Conservation (phyloP, 1,284 basidiomycete species). For the Cutaneotrichosporon sp. region DNA sequence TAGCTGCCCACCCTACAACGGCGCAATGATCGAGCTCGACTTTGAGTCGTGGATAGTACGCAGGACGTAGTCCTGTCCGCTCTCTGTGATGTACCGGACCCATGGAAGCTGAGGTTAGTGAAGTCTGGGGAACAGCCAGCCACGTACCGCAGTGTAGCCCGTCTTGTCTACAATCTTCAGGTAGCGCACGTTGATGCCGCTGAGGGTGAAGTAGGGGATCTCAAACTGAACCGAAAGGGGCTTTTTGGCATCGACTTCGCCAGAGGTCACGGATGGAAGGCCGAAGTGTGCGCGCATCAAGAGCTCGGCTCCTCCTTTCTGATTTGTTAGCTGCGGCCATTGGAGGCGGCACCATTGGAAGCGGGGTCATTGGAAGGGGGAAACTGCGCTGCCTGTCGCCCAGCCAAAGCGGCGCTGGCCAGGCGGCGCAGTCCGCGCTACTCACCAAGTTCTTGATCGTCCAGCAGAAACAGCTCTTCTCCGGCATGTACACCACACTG, state of each 20-base stretch:
- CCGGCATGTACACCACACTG: conserved; percentile 87
- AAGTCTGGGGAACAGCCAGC: conserved; percentile 28
- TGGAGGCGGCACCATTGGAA: neutral
- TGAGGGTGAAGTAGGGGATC: conserved; percentile 78
- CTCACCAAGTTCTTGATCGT: conserved; percentile 74
- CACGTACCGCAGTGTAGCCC: conserved; percentile 66
- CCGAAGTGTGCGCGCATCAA: conserved; percentile 96
- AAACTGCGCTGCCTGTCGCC: too few relatives aligned
- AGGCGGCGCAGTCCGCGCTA: too few relatives aligned
- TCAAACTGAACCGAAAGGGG: conserved; percentile 97
- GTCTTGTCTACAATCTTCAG: conserved; percentile 98
- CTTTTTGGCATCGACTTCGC: conserved; percentile 80
- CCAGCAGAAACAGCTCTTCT: conserved; percentile 95
- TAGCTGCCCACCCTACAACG: conserved; percentile 23
- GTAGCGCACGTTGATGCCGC: conserved; percentile 83
- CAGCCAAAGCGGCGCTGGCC: too few relatives aligned
- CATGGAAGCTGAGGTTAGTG: conserved; percentile 52
- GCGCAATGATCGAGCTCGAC: conserved; percentile 41
- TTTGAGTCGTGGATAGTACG: conserved; percentile 47
- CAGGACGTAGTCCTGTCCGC: conserved; percentile 81
- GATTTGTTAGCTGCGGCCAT: neutral
- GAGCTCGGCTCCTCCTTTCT: conserved; percentile 44
- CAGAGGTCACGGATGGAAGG: conserved; percentile 77
- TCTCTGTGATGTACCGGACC: conserved; percentile 67
- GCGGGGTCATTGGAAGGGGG: too few relatives aligned